A percentile compares a stretch with the other conserved stretches of the same genome.
Conservation (phyloP, 805 yeast species). For the Jamesozyma rosinii region DNA sequence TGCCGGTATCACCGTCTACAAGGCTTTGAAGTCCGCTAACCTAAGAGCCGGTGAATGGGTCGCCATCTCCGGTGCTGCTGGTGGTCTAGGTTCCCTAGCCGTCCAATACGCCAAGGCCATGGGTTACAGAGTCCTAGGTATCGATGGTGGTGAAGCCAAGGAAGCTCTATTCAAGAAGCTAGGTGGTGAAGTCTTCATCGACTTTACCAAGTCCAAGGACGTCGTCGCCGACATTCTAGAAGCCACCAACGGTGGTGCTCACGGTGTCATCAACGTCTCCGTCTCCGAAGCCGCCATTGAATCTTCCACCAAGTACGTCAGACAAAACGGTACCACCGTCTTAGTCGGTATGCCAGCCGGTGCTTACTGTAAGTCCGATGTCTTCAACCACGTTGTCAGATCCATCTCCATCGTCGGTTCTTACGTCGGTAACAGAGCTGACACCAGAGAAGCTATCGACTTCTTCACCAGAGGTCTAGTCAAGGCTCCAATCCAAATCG, state of each 20-base stretch:
- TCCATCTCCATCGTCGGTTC: constrained; percentile 41
- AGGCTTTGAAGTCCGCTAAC: constrained; percentile 54
- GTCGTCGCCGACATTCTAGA: constrained; percentile 37
- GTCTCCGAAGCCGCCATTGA: constrained; percentile 46
- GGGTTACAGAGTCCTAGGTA: constrained; percentile 63
- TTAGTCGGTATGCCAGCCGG: constrained; percentile 53
- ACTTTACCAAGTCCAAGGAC: constrained; percentile 44
- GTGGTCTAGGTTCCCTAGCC: constrained; percentile 72
- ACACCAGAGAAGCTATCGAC: constrained; percentile 57
- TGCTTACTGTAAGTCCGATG: constrained; percentile 39
- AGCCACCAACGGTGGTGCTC: constrained; percentile 56
- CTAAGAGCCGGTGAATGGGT: constrained; percentile 62
- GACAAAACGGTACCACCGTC: constrained; percentile 52
- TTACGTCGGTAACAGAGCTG: constrained; percentile 45
- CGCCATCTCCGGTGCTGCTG: constrained; percentile 70
- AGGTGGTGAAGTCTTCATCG: constrained; percentile 59
- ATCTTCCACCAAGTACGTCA: constrained; percentile 43
- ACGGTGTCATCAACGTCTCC: constrained; percentile 59
- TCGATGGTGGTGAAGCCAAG: constrained; percentile 69
- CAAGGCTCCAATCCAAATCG: constrained; percentile 64
- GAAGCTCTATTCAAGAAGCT: constrained; percentile 41
- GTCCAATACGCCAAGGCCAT: constrained; percentile 67
- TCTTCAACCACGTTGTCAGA: constrained; percentile 42
- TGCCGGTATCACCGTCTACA: constrained; percentile 62
- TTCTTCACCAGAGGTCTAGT: constrained; percentile 66